Percentiles rank a stretch among this genome's conserved stretches.
These are phyloP conservation scores for Crucihimalaya himalaica DNA, from an alignment of 345 rosid genomes.

Conservation along the genomic window DNA sequence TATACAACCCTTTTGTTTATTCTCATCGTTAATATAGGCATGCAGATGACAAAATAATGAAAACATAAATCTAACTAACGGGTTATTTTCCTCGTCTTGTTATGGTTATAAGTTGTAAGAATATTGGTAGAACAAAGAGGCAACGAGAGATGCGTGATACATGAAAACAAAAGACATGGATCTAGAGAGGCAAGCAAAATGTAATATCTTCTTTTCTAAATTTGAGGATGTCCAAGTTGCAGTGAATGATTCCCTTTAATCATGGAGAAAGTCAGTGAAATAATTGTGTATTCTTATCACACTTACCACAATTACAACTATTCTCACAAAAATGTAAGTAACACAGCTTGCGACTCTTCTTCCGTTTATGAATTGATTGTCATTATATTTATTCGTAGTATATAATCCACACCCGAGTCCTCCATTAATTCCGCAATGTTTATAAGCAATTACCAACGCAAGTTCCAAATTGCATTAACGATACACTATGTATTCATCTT, in stretches of 20 bases:
- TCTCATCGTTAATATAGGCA: neutral
- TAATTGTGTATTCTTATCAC: neutral
- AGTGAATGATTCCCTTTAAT: conserved; percentile 18
- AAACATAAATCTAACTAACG: too few species aligned
- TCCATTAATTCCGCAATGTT: conserved; percentile 12
- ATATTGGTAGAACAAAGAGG: conserved; percentile 17
- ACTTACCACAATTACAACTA: conserved; percentile 8
- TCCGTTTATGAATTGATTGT: neutral
- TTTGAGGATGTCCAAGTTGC: conserved; percentile 4
- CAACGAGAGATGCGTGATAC: conserved; percentile 34
- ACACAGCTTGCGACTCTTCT: conserved; percentile 11
- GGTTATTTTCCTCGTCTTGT: too few species aligned
- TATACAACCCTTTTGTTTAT: too few species aligned
- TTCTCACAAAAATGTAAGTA: conserved; percentile 15
- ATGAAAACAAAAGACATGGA: conserved; percentile 20
- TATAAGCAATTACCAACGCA: conserved; percentile 18
- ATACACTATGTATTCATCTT: neutral
- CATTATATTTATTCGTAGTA: neutral
- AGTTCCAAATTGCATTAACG: conserved; percentile 13
- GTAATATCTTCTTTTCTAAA: neutral
- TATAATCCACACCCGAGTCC: neutral
- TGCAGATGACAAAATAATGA: neutral
- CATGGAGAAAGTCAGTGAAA: conserved; percentile 29
- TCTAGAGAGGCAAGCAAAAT: conserved; percentile 24
- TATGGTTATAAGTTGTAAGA: conserved; percentile 17